A percentile compares a stretch with the other conserved stretches of the same genome.
These are phyloP conservation scores for Verticillium klebahnii DNA, from an alignment of 2,329 filamentous ascomycete species.

Conservation along the genomic window DNA sequence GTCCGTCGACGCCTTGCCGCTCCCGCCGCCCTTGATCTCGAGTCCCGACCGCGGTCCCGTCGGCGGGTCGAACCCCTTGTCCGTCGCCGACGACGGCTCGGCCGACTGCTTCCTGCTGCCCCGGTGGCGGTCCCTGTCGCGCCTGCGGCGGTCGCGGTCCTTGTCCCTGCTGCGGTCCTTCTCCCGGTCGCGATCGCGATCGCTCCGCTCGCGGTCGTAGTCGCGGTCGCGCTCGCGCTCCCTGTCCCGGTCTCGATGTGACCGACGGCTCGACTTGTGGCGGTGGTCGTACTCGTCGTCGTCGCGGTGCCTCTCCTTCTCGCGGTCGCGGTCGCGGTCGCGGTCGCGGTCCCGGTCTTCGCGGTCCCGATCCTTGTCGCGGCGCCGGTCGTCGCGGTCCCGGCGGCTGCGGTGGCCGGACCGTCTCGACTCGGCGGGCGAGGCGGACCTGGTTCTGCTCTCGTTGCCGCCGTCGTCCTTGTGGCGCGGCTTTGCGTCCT, in stretches of 20 bases:
- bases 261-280: constrained; percentile 30
- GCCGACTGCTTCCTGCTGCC: constrained; percentile 24
- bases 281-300: constrained; percentile 40
- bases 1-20: constrained; percentile 7
- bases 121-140: constrained; percentile 23
- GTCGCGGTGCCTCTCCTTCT: constrained; percentile 32
- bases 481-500: constrained; percentile 32
- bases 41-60: constrained; percentile 26
- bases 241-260: constrained; percentile 36
- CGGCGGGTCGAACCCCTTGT: constrained; percentile 37
- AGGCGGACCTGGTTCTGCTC: constrained; percentile 60
- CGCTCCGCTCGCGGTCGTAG: constrained; percentile 33
- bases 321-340: constrained; percentile 36
- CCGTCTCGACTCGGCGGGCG: constrained; percentile 53
- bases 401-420: constrained; percentile 58
- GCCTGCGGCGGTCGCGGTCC: constrained; percentile 25
- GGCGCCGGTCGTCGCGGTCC: constrained; percentile 45
- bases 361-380: constrained; percentile 36
- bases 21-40: constrained; percentile 30
- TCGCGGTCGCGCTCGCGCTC: constrained; percentile 31
- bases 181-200: constrained; percentile 36
- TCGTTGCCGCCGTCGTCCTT: constrained; percentile 32
- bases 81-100: constrained; percentile 26
- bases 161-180: constrained; percentile 28
- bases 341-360: constrained; percentile 43